phyloP scores from a whole-genome alignment of 2,329 filamentous ascomycete genomes.

The Raffaelea deltoideospora region DNA sequence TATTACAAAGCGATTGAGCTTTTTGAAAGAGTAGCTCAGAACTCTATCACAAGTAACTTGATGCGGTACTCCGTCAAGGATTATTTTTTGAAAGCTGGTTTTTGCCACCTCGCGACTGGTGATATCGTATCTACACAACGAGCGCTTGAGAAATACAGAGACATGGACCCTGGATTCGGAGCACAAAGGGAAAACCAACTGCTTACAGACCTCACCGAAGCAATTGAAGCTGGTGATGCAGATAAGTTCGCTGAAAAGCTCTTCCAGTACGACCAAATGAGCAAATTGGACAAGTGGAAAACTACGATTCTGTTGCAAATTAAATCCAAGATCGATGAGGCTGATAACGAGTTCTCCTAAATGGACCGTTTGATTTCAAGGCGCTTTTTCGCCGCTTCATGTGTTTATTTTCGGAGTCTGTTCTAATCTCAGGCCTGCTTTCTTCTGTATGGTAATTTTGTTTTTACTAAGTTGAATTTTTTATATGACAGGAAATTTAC shows the following conservation, averaged over 20 bases:
- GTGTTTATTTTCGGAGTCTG: no score
- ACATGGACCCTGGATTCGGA: slow-evolving; percentile 63
- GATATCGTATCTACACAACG: slow-evolving; percentile 68
- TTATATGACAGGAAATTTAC: no score
- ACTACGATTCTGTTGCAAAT: slow-evolving; percentile 68
- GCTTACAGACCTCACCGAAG: slow-evolving; percentile 58
- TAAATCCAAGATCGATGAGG: slow-evolving; percentile 64
- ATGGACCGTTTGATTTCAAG: no score
- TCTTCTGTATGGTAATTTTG: no score
- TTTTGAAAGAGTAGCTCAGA: slow-evolving; percentile 70
- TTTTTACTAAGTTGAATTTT: no score
- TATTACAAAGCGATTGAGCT: slow-evolving; percentile 71
- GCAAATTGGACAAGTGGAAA: slow-evolving; percentile 95
- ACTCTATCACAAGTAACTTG: slow-evolving; percentile 73
- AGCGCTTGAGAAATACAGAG: slow-evolving; percentile 68
- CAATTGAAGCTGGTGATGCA: slow-evolving; percentile 63
- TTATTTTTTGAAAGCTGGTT: slow-evolving; percentile 85
- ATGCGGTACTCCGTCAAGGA: slow-evolving; percentile 94
- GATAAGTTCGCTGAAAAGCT: slow-evolving; percentile 75
- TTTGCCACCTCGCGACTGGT: slow-evolving; percentile 63
- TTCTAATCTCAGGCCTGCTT: no score
- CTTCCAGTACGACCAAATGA: slow-evolving; percentile 82
- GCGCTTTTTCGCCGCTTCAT: no score
- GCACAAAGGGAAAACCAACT: slow-evolving; percentile 70
- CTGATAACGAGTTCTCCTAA: slow-evolving; percentile 22